Conservation (phyloP, 345 rosid genomes). For the Dipteronia sinensis region DNA sequence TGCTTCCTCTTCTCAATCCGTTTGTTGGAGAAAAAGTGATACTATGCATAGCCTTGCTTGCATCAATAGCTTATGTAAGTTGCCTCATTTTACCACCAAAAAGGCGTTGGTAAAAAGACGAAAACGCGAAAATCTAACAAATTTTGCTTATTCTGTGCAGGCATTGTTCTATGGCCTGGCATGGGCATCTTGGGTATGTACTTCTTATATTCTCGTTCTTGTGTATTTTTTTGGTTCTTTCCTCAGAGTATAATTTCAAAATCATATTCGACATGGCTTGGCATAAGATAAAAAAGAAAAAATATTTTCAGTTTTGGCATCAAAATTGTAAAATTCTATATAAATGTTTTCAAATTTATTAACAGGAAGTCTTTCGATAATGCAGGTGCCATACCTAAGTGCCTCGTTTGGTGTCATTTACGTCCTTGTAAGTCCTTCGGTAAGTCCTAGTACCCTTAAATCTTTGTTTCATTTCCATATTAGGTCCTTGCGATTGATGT, state of each 20-base stretch:
- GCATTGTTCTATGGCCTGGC: conserved; percentile 55
- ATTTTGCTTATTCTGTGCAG: conserved; percentile 30
- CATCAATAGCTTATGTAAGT: conserved; percentile 60
- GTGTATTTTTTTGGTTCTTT: not conserved
- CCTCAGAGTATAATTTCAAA: no score
- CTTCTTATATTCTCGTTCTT: not conserved
- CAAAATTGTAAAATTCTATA: not conserved
- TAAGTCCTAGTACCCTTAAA: conserved; percentile 17
- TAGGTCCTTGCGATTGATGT: conserved; percentile 6
- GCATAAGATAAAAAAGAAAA: no score
- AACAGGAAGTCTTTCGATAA: not conserved
- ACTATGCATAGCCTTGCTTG: conserved; percentile 44
- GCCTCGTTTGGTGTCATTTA: conserved; percentile 60
- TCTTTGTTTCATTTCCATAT: not conserved
- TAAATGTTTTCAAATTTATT: not conserved
- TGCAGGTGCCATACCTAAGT: conserved; percentile 55
- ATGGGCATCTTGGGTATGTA: conserved; percentile 63
- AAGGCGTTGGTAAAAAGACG: no score
- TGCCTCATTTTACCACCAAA: not conserved
- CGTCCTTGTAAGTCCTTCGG: conserved; percentile 49
- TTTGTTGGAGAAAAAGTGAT: conserved; percentile 51
- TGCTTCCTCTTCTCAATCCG: conserved; percentile 52
- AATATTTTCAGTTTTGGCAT: not conserved
- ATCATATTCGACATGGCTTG: no score
- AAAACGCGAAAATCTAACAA: not conserved